A percentile compares a stretch with the other conserved stretches of the same genome.
These are phyloP conservation scores for Colletotrichum euphorbiae DNA, from an alignment of 2,329 filamentous ascomycete genomes.

Conservation along the genomic window DNA sequence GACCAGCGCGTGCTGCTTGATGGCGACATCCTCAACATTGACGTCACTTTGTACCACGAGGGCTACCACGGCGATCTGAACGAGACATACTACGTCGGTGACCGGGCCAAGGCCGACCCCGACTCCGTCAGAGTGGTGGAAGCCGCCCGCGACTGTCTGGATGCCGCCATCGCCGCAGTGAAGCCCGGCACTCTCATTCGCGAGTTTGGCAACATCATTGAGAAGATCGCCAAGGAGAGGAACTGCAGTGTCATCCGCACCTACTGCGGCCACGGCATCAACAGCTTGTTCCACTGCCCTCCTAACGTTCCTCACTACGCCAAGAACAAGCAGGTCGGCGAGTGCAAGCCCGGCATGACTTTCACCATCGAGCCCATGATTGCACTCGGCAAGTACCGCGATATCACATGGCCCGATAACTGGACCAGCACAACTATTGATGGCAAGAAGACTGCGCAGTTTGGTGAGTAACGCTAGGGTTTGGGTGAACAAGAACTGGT, in stretches of 20 bases:
- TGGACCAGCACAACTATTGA: slow-evolving; percentile 97
- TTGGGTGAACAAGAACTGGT: slow-evolving; percentile 48
- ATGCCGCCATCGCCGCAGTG: slow-evolving; percentile 90
- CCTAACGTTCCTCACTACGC: slow-evolving; percentile 97
- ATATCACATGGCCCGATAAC: slow-evolving; percentile 98
- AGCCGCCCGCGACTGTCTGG: slow-evolving; percentile 86
- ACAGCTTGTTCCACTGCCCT: slow-evolving; percentile 90
- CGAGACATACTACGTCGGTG: slow-evolving; percentile 98
- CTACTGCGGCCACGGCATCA: slow-evolving; percentile 97
- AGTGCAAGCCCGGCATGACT: slow-evolving; percentile 95
- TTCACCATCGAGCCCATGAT: slow-evolving; percentile 99
- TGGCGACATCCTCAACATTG: slow-evolving; percentile 97
- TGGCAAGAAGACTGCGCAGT: slow-evolving; percentile 91
- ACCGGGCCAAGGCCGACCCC: slow-evolving; percentile 84
- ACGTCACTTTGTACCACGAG: slow-evolving; percentile 92
- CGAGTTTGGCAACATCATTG: slow-evolving; percentile 93
- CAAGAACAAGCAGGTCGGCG: slow-evolving; percentile 97
- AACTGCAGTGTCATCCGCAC: slow-evolving; percentile 93
- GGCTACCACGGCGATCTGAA: slow-evolving; percentile 98
- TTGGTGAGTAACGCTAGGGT: slow-evolving; percentile 71
- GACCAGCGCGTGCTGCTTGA: slow-evolving; percentile 89
- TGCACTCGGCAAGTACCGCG: slow-evolving; percentile 87
- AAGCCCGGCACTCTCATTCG: slow-evolving; percentile 94
- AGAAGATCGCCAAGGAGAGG: slow-evolving; percentile 89
- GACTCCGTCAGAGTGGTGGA: slow-evolving; percentile 93